Base-by-base conservation (phyloP, 2,329 filamentous ascomycete species). In the Coniochaeta hoffmannii region DNA sequence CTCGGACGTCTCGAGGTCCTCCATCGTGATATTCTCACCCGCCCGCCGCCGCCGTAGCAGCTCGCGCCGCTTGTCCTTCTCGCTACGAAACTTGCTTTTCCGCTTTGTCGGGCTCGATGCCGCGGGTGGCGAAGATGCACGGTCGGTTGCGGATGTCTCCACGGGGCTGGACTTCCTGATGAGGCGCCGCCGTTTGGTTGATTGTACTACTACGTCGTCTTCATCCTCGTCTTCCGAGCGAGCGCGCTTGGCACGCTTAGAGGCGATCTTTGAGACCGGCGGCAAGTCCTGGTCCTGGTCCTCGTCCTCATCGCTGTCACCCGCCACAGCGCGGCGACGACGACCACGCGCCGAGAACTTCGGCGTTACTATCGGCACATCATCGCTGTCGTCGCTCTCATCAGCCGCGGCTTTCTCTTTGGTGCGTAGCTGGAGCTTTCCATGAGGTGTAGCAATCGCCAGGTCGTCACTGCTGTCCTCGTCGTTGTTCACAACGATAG, bases 11-110 rank as follows among this genome's bases (percentile, higher is more conserved):
- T 54, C 32, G 3, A 51, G 55, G 1, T 56, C 57, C 32, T 55
- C 59, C n/a, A 63, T 59, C 8, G 63, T 57, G 1, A 64, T 63
- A 7, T 61, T 55, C 26, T 68, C 65, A 5, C 67, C 65, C 14
- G 66, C 66, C 26, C 59, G 56, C 24, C 64, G 61, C 9, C 66
- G 63, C 34, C 66, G 63, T 3, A 68, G 60, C 4, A 68, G 57
- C 56, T 69, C 66, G 50, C 63, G 59, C 9, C 64, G 63, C 22
- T 61, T 65, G 50, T 68, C 59, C 26, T 64, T 64, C 22, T 59
- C 57, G 0, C 61, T 62, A 34, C n/a, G 49, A 34, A 7, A 6
- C 24, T 50, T 50, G 24, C 12, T 56, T 50, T 31, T 55, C 36
- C 31, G 53, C 41, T 19, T 49, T 44, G 9, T 53, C 31, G n/a